Base-by-base conservation (phyloP, 2,329 filamentous ascomycete species). In the Tothia fuscella region DNA sequence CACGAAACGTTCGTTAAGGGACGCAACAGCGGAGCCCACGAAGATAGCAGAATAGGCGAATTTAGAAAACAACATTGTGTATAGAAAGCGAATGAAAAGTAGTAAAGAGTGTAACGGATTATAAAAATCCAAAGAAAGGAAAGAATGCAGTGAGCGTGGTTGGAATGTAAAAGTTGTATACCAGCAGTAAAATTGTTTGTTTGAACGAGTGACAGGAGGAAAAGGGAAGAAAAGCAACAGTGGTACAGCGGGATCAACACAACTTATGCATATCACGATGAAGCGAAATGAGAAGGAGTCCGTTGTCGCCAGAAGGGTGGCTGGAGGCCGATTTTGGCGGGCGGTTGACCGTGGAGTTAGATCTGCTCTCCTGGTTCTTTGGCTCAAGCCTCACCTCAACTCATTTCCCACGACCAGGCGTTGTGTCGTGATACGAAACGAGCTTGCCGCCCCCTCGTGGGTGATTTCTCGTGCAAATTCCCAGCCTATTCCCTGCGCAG, bases 21-120 rank as follows among this genome's bases (percentile, higher is more conserved):
- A 14, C 6, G 41, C 41, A 10, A 20, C 29, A 33, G 13, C 25
- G 32, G 41, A 29, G 24, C 19, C 41, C 32, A 38, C 6, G 22
- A 43, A 16, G 22, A 43, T 20, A 20, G 32, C 25, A 25, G 41
- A 30, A 20, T 28, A 31, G 29, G 34, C 32, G 30, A 41, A 6
- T 19, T 19, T 25, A n/a, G 24, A 33, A 31, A 41, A 35, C 29
- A 26, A n/a, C 41, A 43, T 43, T 19, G 26, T 24, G 39, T 33
- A 17, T 5, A 31, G 34, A 20, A 7, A 19, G 28, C 26, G 17
- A 41, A 17, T 5, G 39, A 41, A 20, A 7, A 19, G 28, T 25
- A 22, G 30, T 41, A 41, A 41, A 3, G 39, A 41, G 24, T 26
- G 39, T n/a, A 31, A 41, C 39, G 39, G 39, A 41, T 21, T 34